Evolutionary conservation across 352 stramenopile genomes (phyloP).

Genomic region (Phytophthora boehmeriae): DNA sequence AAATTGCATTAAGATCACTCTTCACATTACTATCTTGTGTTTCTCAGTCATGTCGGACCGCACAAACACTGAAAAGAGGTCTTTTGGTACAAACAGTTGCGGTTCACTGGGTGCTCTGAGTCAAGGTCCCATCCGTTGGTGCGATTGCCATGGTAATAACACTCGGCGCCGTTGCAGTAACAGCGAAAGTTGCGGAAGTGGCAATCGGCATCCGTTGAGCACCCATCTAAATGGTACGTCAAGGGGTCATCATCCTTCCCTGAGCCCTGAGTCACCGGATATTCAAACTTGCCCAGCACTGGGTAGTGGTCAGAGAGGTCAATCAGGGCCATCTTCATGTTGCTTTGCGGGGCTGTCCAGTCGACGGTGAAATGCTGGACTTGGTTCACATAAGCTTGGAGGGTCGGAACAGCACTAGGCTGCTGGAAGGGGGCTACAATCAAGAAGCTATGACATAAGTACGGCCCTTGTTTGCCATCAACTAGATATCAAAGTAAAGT

Average conservation of each 20-base stretch:
- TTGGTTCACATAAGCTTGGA: constrained; percentile 64
- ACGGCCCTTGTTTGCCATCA: not conserved
- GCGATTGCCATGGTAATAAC: constrained; percentile 68
- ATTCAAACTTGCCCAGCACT: constrained; percentile 72
- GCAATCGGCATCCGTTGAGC: constrained; percentile 74
- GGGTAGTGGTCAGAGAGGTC: constrained; percentile 86
- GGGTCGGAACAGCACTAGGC: constrained; percentile 49
- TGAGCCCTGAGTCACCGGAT: constrained; percentile 49
- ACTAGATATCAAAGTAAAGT: not conserved
- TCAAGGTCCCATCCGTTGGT: constrained; percentile 54
- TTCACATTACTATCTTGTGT: constrained; percentile 4
- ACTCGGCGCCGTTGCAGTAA: constrained; percentile 71
- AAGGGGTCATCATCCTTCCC: constrained; percentile 55
- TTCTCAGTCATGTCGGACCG: constrained; percentile 55
- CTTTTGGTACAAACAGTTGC: constrained; percentile 78
- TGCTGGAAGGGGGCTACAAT: constrained; percentile 72
- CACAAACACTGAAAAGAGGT: constrained; percentile 67
- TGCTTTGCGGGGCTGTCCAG: constrained; percentile 64
- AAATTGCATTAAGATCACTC: constrained; percentile 18
- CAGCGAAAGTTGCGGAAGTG: constrained; percentile 72
- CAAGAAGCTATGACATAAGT: not conserved
- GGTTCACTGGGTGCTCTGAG: constrained; percentile 73
- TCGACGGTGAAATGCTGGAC: constrained; percentile 61
- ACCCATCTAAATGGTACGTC: constrained; percentile 76
- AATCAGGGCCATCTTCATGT: constrained; percentile 59